Evolutionary conservation across 306 rosid genomes (phyloP).

Genomic region (Dalbergia cochinchinensis): DNA sequence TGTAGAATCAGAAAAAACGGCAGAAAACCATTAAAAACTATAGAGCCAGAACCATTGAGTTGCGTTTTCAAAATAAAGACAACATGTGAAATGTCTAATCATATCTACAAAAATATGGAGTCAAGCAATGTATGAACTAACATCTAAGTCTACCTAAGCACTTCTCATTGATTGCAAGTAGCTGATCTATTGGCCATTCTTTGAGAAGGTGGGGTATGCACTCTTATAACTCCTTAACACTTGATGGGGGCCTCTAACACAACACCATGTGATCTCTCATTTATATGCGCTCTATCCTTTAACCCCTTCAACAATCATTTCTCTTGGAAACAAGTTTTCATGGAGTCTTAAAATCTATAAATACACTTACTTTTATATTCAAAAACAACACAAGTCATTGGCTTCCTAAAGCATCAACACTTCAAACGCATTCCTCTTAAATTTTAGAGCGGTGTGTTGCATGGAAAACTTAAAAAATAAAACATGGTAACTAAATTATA

Average conservation of each 20-base stretch:
- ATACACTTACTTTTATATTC: slow-evolving; percentile 2
- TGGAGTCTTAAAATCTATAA: slow-evolving; percentile 20
- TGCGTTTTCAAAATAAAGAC: background rate
- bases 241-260: slow-evolving; percentile 11
- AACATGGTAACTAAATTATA: no score
- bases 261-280: slow-evolving; percentile 48
- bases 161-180: background rate
- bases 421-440: background rate
- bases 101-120: background rate
- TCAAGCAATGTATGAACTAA: background rate
- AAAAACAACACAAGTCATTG: slow-evolving; percentile 7
- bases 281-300: background rate
- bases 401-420: background rate
- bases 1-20: no score
- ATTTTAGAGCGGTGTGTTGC: no score
- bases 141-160: background rate
- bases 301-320: background rate
- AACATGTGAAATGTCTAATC: slow-evolving; percentile 29
- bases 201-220: background rate
- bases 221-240: background rate
- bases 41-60: background rate
- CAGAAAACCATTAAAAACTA: no score
- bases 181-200: background rate
- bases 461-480: no score
- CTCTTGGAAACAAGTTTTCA: background rate